A percentile compares a stretch with the other conserved stretches of the same genome.
Evolutionary conservation across 345 rosid genomes (phyloP).

Genomic region (Raphanus raphanistrum): DNA sequence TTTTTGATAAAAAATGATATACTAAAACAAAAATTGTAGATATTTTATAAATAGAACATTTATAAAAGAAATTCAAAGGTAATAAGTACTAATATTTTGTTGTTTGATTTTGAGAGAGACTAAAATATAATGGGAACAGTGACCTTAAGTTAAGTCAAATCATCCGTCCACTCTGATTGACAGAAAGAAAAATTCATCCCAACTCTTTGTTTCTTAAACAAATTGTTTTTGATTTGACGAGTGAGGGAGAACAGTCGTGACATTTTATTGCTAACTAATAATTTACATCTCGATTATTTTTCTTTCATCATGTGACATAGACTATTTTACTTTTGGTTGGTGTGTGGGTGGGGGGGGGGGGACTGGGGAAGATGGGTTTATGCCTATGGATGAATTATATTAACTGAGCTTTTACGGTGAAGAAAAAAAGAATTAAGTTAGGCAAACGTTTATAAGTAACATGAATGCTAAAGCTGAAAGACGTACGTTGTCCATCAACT

Average conservation of each 20-base stretch:
- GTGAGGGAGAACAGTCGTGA: conserved; percentile 29
- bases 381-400: neutral
- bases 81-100: conserved; percentile 19
- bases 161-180: conserved; percentile 35
- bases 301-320: conserved; percentile 12
- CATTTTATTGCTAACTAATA: neutral
- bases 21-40: neutral
- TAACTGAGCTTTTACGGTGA: neutral
- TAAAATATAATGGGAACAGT: conserved; percentile 31
- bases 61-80: neutral
- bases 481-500: neutral
- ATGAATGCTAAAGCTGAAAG: neutral
- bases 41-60: neutral
- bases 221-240: conserved; percentile 33
- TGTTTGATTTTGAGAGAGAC: conserved; percentile 18
- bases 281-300: conserved; percentile 3
- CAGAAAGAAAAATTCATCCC: conserved; percentile 31
- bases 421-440: neutral
- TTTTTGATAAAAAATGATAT: neutral
- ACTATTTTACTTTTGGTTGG: neutral
- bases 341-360: neutral
- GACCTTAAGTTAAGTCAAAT: conserved; percentile 40
- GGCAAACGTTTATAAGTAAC: neutral
- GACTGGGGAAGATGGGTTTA: neutral
- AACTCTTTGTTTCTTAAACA: conserved; percentile 37